phyloP scores from a whole-genome alignment of 306 rosid genomes.

The Malus sieversii region DNA sequence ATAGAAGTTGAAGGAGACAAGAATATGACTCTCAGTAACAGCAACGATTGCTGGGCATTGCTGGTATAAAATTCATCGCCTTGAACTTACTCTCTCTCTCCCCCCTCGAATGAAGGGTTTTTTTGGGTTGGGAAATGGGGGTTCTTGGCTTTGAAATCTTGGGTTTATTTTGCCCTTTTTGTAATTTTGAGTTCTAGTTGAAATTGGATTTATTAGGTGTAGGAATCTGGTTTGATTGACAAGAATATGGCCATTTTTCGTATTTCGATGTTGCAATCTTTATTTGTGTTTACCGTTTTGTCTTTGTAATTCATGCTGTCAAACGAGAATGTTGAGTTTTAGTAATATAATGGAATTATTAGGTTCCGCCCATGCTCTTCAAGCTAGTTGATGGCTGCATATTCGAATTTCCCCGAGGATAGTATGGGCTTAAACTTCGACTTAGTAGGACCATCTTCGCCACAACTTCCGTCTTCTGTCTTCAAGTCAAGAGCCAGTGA shows the following conservation, averaged over 20 bases:
- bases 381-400: slow-evolving; percentile 14
- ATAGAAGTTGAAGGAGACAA: slow-evolving; percentile 9
- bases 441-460: slow-evolving; percentile 24
- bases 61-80: slow-evolving; percentile 31
- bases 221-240: not conserved
- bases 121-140: not conserved
- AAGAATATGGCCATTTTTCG: not conserved
- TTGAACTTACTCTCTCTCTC: not conserved
- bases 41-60: slow-evolving; percentile 64
- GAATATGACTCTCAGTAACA: slow-evolving; percentile 19
- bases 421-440: too few species aligned
- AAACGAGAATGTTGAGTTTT: not conserved
- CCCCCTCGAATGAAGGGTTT: not conserved
- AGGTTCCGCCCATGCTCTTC: slow-evolving; percentile 77
- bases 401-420: too few species aligned
- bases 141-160: not conserved
- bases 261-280: not conserved
- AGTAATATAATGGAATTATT: slow-evolving; percentile 23
- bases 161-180: not conserved
- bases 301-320: not conserved
- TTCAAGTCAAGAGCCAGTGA: slow-evolving; percentile 19
- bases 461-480: slow-evolving; percentile 48
- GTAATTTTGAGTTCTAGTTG: not conserved
- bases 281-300: not conserved
- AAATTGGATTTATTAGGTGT: not conserved